Base-by-base conservation (phyloP, 1,284 basidiomycete genomes). In the Microbotryomycetes sp. region DNA sequence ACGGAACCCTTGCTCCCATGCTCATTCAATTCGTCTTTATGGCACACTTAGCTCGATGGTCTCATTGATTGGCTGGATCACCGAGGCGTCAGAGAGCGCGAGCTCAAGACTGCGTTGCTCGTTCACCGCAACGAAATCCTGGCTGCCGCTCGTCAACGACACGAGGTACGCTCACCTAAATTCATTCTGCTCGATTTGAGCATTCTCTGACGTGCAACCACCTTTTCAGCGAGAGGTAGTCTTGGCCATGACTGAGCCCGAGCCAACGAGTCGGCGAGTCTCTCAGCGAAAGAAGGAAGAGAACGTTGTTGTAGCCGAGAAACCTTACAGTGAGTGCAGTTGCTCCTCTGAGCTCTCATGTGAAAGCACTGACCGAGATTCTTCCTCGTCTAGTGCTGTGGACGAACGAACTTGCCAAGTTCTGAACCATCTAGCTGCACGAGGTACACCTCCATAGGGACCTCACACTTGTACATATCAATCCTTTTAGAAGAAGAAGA, bases 61-160 rank as follows among this genome's bases (percentile, higher is more conserved):
- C 88, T 92, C 69, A 76, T 89, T 52, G 81, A 84, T 3, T 97
- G 93, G 93, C 80, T 98, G 23, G 93, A 97, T 73, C 81, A 85
- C 25, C 92, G 92, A 76, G 96, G 94, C 6, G 82, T 86, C 54
- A 85, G 93, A 53, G 94, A 97, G 76, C 78, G 86, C 48, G 85
- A 86, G 32, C 81, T 97, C 57, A 88, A 89, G 76, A 86, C 86
- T 60, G 77, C 83, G 2, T 77, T 97, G 66, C 83, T 81, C 28
- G 89, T 86, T 74, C 96, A 92, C 89, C 86, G 86, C 82, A 79
- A 81, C 47, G 89, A 93, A 73, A 84, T 97, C 63, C 83, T 84
- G 32, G 85, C 83, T 23, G 92, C 92, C 23, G 53, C 62, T 0
- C 32, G 60, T 16, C 60, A 62, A 50, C 70, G 72, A 3, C 48